Conservation (phyloP, 2,329 filamentous ascomycete genomes). For the Blastomyces parvus region DNA sequence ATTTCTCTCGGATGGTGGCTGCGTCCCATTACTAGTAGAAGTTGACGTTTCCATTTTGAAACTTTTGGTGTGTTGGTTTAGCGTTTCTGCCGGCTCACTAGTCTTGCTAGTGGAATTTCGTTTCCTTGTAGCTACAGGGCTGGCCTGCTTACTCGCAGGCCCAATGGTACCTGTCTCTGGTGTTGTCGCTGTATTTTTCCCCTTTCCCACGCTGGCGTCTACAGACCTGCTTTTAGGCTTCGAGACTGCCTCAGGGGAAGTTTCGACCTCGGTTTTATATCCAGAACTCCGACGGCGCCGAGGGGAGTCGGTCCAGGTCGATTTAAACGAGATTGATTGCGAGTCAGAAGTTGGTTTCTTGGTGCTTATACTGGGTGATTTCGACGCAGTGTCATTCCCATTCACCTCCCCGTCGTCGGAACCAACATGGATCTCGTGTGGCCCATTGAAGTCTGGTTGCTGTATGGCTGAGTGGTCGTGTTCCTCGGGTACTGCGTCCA, state of each 20-base stretch:
- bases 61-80: neutral
- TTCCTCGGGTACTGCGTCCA: neutral
- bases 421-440: conserved; percentile 5
- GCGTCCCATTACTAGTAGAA: neutral
- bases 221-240: neutral
- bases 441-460: conserved; percentile 6
- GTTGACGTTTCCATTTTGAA: conserved; percentile 6
- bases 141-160: neutral
- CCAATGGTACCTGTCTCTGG: neutral
- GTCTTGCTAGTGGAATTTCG: neutral
- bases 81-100: neutral
- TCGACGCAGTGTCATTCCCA: neutral
- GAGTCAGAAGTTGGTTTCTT: neutral
- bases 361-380: neutral
- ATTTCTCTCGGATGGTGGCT: neutral
- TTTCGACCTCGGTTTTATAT: conserved; percentile 4
- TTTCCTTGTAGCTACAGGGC: neutral
- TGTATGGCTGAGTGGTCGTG: conserved; percentile 4
- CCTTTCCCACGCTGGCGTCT: neutral
- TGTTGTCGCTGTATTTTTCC: neutral
- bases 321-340: conserved; percentile 6
- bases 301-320: conserved; percentile 7
- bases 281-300: conserved; percentile 5
- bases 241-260: neutral
- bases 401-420: neutral